These are phyloP conservation scores for Calophaca sinica DNA, from an alignment of 306 rosid species.

Conservation along the genomic window DNA sequence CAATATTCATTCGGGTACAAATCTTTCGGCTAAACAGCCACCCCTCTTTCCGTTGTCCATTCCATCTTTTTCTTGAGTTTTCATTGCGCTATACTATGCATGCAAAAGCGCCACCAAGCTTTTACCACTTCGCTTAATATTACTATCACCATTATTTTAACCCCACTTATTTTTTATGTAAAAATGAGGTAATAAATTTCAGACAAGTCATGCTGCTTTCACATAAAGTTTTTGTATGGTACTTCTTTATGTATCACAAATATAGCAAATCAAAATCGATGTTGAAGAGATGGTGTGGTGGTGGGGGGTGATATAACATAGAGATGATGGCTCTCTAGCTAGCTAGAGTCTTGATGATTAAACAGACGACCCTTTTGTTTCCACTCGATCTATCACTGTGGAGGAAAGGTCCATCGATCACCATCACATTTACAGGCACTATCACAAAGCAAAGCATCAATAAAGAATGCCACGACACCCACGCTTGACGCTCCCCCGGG, in stretches of 20 bases:
- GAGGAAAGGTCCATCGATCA: slow-evolving; percentile 55
- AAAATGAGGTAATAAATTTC: no score
- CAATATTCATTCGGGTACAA: background rate
- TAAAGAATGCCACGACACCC: slow-evolving; percentile 52
- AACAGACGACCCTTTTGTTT: slow-evolving; percentile 68
- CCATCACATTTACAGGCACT: slow-evolving; percentile 50
- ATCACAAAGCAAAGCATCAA: slow-evolving; percentile 54
- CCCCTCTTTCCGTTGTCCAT: slow-evolving; percentile 32
- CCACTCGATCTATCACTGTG: slow-evolving; percentile 53
- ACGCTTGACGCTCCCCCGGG: slow-evolving; percentile 79
- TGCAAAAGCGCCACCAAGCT: background rate
- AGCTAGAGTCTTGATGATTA: slow-evolving; percentile 56
- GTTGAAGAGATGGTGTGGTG: no score
- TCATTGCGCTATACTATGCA: slow-evolving; percentile 1
- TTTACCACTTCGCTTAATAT: no score
- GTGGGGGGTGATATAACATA: background rate
- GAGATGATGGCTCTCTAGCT: slow-evolving; percentile 35
- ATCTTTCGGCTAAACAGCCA: slow-evolving; percentile 47
- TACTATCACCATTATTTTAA: no score
- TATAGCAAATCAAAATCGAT: no score
- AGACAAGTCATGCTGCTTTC: no score
- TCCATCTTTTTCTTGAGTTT: slow-evolving; percentile 26
- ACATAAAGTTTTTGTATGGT: no score
- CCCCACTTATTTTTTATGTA: no score
- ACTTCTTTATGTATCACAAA: no score